Evolutionary conservation across 1,284 basidiomycete genomes (phyloP), one percentile per base, ranked within the genome.

Genomic region (Leccinum griseonigrum): DNA sequence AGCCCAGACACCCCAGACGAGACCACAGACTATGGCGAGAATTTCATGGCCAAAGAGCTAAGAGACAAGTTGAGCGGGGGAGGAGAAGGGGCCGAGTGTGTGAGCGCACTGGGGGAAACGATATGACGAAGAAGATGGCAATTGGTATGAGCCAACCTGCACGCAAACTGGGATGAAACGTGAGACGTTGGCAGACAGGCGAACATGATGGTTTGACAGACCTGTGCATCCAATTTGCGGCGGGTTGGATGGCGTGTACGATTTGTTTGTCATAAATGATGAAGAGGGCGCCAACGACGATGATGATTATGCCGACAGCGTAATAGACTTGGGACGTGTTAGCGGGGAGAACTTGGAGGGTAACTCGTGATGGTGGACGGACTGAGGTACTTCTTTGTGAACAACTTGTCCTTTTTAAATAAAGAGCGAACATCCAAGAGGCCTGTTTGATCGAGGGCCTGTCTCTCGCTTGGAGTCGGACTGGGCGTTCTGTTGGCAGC

Each of bases 111-210:
- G 88, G 90, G 64, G 89, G 89, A 73, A 91, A 90, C 0, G 89
- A 91, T 43, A 93, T 85, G 65, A 93, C 78, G 70, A 93, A 90
- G 29, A 92, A 78, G 57, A 94, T 79, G 52, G 77, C 91, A 55
- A 95, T 92, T 1, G 94, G 94, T 51, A 97, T 92, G 16, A 90
- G 74, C 88, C 88, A 96, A 18, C 94, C 94, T 56, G 71, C 74
- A 32, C 71, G 69, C 2, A 82, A 54, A 4, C 82, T 83, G 58
- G 29, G 32, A 43, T 5, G 13, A 32, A 22, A 55, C 22, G n/a
- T 50, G 34, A 61, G 18, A 38, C n/a, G 60, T 54, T 11, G 54
- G 26, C 38, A 10, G 36, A 38, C 10, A 16, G 46, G 1, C 7
- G 6, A 4, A 5, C 1, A n/a, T 5, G 9, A 18, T 1, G 46